phyloP scores from a whole-genome alignment of 2,329 filamentous ascomycete genomes.

The Apiospora arundinis region DNA sequence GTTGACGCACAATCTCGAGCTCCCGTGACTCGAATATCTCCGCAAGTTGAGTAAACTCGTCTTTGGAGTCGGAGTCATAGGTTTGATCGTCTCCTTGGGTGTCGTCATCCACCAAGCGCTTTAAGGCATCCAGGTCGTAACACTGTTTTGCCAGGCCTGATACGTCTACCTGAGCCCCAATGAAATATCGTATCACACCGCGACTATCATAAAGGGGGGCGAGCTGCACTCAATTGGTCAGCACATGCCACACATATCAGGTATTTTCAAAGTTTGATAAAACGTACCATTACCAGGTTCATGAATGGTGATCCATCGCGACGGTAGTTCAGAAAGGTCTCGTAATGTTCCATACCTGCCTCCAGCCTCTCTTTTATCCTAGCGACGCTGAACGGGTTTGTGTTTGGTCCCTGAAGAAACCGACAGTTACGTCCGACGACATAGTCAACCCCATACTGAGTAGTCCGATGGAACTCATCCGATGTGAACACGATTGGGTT shows the following conservation, averaged over 20 bases:
- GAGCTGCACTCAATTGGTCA: not conserved
- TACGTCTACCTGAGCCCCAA: conserved; percentile 75
- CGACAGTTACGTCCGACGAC: conserved; percentile 78
- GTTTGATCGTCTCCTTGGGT: conserved; percentile 30
- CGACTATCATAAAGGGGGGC: conserved; percentile 72
- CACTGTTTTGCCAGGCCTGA: conserved; percentile 72
- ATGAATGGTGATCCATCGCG: conserved; percentile 78
- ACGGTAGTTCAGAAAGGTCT: conserved; percentile 78
- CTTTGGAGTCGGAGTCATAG: conserved; percentile 47
- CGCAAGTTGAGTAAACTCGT: conserved; percentile 69
- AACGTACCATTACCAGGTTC: conserved; percentile 72
- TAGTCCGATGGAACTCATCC: conserved; percentile 76
- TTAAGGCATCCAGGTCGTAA: conserved; percentile 67
- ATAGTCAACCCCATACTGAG: conserved; percentile 76
- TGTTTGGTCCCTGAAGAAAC: conserved; percentile 77
- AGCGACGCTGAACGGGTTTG: conserved; percentile 65
- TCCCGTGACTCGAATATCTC: conserved; percentile 75
- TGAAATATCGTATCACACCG: conserved; percentile 70
- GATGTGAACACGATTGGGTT: conserved; percentile 81
- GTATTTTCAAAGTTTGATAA: not conserved
- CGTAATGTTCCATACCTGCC: conserved; percentile 70
- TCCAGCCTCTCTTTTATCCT: conserved; percentile 66
- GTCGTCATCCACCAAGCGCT: conserved; percentile 49
- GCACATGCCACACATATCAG: too few species aligned
- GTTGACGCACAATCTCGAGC: conserved; percentile 66